Evolutionary conservation across 257 asterid genomes (phyloP).

Genomic region (Ballota nigra): DNA sequence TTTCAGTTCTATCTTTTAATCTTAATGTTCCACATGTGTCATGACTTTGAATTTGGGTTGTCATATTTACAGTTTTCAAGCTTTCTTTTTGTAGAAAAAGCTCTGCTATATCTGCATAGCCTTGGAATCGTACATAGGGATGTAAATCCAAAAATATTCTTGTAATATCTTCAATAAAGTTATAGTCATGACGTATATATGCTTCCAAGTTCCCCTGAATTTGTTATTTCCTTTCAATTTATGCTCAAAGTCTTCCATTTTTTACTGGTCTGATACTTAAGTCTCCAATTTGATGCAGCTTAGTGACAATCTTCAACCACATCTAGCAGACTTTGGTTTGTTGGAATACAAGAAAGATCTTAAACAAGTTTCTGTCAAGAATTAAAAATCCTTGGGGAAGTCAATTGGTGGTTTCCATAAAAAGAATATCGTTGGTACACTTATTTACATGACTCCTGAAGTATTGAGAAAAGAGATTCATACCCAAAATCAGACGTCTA

Average conservation of each 20-base stretch:
- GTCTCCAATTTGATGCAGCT: constrained; percentile 54
- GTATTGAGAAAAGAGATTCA: constrained; percentile 79
- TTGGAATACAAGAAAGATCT: constrained; percentile 78
- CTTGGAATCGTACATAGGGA: constrained; percentile 97
- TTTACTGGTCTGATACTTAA: constrained; percentile 22
- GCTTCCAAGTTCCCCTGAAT: constrained; percentile 13
- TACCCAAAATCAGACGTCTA: constrained; percentile 93
- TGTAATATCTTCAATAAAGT: constrained; percentile 51
- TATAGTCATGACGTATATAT: constrained; percentile 14
- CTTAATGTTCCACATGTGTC: background rate
- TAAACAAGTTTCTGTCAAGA: constrained; percentile 56
- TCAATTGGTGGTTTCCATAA: constrained; percentile 99
- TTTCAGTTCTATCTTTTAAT: background rate
- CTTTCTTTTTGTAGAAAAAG: constrained; percentile 69
- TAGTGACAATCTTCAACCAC: constrained; percentile 54
- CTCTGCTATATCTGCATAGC: constrained; percentile 80
- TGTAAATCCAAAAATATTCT: constrained; percentile 98
- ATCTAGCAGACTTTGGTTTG: constrained; percentile 91
- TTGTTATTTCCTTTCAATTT: background rate
- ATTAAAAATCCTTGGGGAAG: constrained; percentile 87
- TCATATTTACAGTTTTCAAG: constrained; percentile 25
- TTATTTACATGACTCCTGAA: constrained; percentile 98
- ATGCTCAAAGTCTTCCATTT: background rate
- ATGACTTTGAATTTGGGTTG: constrained; percentile 11
- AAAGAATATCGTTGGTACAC: constrained; percentile 92